phyloP scores from a whole-genome alignment of 805 yeast species.

The Torulaspora maleeae region DNA sequence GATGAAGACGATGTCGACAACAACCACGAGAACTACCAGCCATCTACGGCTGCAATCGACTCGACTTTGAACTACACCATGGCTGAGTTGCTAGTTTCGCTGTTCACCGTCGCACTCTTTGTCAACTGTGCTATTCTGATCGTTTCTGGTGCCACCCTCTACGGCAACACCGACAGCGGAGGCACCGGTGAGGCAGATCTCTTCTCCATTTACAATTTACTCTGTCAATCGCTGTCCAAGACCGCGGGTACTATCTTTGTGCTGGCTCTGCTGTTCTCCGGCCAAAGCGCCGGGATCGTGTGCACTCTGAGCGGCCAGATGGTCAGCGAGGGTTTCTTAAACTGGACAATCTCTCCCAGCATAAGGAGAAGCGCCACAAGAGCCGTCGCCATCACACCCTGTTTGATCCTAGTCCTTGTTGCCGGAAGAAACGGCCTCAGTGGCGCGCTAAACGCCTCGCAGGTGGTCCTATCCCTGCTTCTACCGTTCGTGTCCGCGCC shows the following conservation, averaged over 20 bases:
- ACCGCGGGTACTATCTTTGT: slow-evolving; percentile 82
- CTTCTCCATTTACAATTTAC: slow-evolving; percentile 69
- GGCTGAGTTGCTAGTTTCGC: slow-evolving; percentile 73
- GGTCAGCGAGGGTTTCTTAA: slow-evolving; percentile 86
- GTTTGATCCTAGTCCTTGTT: slow-evolving; percentile 65
- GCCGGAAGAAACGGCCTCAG: slow-evolving; percentile 81
- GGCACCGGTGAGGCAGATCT: slow-evolving; percentile 74
- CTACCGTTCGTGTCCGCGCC: slow-evolving; percentile 90
- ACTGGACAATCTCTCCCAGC: slow-evolving; percentile 78
- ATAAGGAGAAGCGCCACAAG: slow-evolving; percentile 76
- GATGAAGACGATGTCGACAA: slow-evolving; percentile 36
- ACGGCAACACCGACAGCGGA: slow-evolving; percentile 46
- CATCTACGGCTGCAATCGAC: slow-evolving; percentile 75
- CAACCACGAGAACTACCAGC: slow-evolving; percentile 52
- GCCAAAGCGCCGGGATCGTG: slow-evolving; percentile 93
- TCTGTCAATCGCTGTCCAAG: slow-evolving; percentile 58
- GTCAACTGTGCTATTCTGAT: slow-evolving; percentile 86
- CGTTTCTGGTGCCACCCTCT: slow-evolving; percentile 86
- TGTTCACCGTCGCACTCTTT: slow-evolving; percentile 84
- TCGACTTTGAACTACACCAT: slow-evolving; percentile 79
- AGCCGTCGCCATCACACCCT: slow-evolving; percentile 80
- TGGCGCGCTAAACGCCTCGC: slow-evolving; percentile 73
- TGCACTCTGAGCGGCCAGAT: slow-evolving; percentile 92
- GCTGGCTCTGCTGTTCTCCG: slow-evolving; percentile 77
- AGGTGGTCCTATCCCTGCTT: slow-evolving; percentile 73